Evolutionary conservation across 805 yeast genomes (phyloP).

Genomic region (Metschnikowia colocasiae): DNA sequence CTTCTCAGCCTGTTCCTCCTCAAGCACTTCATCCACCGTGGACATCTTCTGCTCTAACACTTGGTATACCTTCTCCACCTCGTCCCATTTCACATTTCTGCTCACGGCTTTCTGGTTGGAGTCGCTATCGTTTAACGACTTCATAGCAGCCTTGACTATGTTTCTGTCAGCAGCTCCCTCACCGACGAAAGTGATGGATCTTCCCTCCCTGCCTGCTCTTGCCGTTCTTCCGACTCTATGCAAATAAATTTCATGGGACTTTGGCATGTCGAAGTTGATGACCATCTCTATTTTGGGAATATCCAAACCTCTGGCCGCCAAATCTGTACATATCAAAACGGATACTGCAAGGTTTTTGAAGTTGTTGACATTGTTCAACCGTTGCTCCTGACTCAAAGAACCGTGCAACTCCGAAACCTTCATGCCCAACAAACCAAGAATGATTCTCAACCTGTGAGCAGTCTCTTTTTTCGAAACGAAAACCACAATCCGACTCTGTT

Average conservation of each 20-base stretch:
- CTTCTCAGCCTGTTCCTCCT: slow-evolving; percentile 86
- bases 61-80: slow-evolving; percentile 65
- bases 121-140: slow-evolving; percentile 45
- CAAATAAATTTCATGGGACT: slow-evolving; percentile 81
- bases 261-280: slow-evolving; percentile 94
- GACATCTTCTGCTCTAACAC: slow-evolving; percentile 58
- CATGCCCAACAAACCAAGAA: slow-evolving; percentile 69
- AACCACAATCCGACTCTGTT: slow-evolving; percentile 74
- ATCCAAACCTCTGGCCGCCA: slow-evolving; percentile 99
- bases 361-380: slow-evolving; percentile 75
- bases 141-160: slow-evolving; percentile 88
- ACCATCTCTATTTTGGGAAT: slow-evolving; percentile 96
- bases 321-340: slow-evolving; percentile 89
- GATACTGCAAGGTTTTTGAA: slow-evolving; percentile 84
- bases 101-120: slow-evolving; percentile 65
- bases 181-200: slow-evolving; percentile 89
- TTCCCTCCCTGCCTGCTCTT: slow-evolving; percentile 97
- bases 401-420: slow-evolving; percentile 81
- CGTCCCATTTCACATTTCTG: slow-evolving; percentile 86
- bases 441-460: slow-evolving; percentile 81
- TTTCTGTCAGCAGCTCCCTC: slow-evolving; percentile 82
- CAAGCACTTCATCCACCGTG: slow-evolving; percentile 69
- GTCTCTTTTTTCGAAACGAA: slow-evolving; percentile 89
- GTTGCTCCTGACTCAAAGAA: slow-evolving; percentile 85
- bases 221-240: slow-evolving; percentile 99